These are phyloP conservation scores for Dispira simplex DNA, from an alignment of 192 early-diverging fungal species.

Conservation along the genomic window DNA sequence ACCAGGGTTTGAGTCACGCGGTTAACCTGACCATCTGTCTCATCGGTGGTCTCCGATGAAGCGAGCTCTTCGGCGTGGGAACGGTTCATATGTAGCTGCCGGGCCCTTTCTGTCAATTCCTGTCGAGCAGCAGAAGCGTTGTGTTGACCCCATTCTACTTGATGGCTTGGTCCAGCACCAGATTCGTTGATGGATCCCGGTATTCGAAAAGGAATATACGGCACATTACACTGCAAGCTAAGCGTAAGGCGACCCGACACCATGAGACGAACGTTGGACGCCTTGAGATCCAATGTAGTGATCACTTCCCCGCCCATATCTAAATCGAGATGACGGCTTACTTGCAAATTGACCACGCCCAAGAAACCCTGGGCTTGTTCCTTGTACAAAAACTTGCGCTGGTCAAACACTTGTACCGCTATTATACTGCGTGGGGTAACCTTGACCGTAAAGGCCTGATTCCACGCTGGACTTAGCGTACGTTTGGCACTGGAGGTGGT, in stretches of 20 bases:
- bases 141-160: constrained; percentile 7
- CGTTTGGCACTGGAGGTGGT: constrained; percentile 74
- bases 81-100: constrained; percentile 66
- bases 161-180: neutral
- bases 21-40: neutral
- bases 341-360: constrained; percentile 75
- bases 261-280: constrained; percentile 61
- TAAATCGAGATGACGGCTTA: constrained; percentile 70
- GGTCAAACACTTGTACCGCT: constrained; percentile 95
- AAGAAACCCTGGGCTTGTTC: constrained; percentile 79
- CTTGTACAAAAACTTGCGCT: constrained; percentile 89
- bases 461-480: constrained; percentile 95
- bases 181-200: neutral
- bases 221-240: constrained; percentile 9
- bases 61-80: constrained; percentile 53
- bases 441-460: constrained; percentile 45
- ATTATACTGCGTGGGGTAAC: constrained; percentile 46
- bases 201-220: neutral
- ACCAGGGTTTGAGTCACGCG: constrained; percentile 13
- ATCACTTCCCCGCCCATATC: constrained; percentile 50
- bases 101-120: constrained; percentile 53
- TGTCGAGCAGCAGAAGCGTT: neutral
- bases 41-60: neutral
- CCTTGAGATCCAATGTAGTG: constrained; percentile 73
- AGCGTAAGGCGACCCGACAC: constrained; percentile 69